Base-by-base conservation (phyloP, 176 grass and related monocot species). In the Carex parvula region DNA sequence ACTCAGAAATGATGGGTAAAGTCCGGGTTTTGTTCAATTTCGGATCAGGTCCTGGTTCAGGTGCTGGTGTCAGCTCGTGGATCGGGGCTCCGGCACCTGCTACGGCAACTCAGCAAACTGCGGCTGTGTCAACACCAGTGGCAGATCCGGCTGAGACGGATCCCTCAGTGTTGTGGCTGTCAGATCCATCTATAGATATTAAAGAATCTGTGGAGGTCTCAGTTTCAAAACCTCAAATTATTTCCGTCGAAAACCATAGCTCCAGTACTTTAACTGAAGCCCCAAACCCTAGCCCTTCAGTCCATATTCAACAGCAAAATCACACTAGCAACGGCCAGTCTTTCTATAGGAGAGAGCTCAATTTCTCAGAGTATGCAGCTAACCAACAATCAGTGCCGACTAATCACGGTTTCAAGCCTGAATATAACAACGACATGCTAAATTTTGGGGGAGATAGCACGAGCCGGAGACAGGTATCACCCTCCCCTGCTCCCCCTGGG, bases 121-220 rank as follows among this genome's bases (percentile, higher is more conserved):
- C 2, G 22, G 52, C 73, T 2, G 62, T 69, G 42, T 35, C 39
- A 17, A 85, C 33, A 1, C 85, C 81, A 46, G 44, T 14, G 65
- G 16, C 35, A 0, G 70, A 76, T 83, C 90, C 94, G 21, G 84
- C 75, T 4, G 95, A 98, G 71, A 91, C 88, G 21, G 94, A 97
- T 75, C 94, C 94, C 18, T 97, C 94, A 17, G 55, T 89, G 78
- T 89, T 98, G 14, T 98, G 95, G 95, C 91, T 98, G 37, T 85
- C 90, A 33, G 95, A 94, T 82, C 73, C 73, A 24, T 87, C 95
- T 2, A 59, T 90, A 22, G 92, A 93, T 59, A 90, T 93, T 8
- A 98, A 95, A 87, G 95, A 98, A 6, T 85, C 88, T 8, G 92
- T 89, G 11, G 91, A 98, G 60, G 91, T 91, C 61, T 93, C 92